Evolutionary conservation across 805 yeast species (phyloP).

Genomic region (Cyberlindnera xishuangbannaensis): DNA sequence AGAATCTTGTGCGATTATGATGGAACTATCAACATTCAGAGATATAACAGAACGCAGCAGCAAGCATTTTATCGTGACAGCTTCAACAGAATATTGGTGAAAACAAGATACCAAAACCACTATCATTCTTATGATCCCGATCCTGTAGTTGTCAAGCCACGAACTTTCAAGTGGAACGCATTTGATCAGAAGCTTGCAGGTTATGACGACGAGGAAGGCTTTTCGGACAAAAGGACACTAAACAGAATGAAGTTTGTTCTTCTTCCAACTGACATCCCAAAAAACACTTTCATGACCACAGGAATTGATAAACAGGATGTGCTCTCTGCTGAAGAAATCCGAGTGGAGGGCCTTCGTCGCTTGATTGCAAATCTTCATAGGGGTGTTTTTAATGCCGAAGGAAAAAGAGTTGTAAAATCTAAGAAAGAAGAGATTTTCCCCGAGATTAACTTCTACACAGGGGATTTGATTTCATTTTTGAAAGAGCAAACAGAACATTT

Average conservation of each 20-base stretch:
- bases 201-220: conserved; percentile 71
- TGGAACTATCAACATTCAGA: conserved; percentile 72
- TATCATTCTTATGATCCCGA: conserved; percentile 55
- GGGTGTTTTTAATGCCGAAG: conserved; percentile 40
- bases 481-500: conserved; percentile 30
- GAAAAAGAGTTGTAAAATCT: conserved; percentile 31
- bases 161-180: conserved; percentile 78
- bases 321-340: conserved; percentile 75
- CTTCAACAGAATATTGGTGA: conserved; percentile 50
- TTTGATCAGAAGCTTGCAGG: conserved; percentile 93
- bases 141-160: conserved; percentile 46
- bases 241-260: conserved; percentile 80
- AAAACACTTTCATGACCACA: conserved; percentile 34
- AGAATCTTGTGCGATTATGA: conserved; percentile 68
- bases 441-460: conserved; percentile 83
- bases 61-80: conserved; percentile 26
- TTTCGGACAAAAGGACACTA: conserved; percentile 38
- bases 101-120: conserved; percentile 71
- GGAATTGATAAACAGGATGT: conserved; percentile 47
- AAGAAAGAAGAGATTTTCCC: conserved; percentile 50
- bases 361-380: conserved; percentile 58
- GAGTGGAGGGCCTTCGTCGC: conserved; percentile 83
- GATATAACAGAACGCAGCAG: conserved; percentile 44
- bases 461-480: conserved; percentile 66
- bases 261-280: conserved; percentile 69